phyloP scores from a whole-genome alignment of 306 rosid species.

The barrel medic (Medicago truncatula) region DNA sequence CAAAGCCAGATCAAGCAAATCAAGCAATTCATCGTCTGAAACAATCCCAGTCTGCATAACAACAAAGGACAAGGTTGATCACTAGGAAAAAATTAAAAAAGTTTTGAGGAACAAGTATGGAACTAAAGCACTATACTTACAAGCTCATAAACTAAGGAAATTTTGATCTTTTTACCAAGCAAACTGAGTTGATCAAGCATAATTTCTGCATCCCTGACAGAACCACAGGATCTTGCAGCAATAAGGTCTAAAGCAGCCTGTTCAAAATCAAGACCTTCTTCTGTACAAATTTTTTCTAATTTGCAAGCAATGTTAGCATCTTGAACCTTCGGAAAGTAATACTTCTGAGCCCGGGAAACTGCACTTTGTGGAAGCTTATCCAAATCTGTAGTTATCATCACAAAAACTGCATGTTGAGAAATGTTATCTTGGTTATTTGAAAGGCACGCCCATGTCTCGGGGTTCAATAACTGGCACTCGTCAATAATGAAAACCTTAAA shows the following conservation, averaged over 20 bases:
- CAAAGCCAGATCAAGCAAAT: slow-evolving; percentile 84
- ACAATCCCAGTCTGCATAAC: slow-evolving; percentile 78
- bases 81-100: slow-evolving; percentile 5
- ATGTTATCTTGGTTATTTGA: slow-evolving; percentile 64
- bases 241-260: slow-evolving; percentile 71
- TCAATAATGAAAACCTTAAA: slow-evolving; percentile 86
- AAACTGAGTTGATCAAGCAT: slow-evolving; percentile 94
- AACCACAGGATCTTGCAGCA: slow-evolving; percentile 76
- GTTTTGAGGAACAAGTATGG: not conserved
- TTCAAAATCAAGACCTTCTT: slow-evolving; percentile 74
- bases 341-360: slow-evolving; percentile 70
- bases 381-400: slow-evolving; percentile 82
- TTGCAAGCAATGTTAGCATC: slow-evolving; percentile 67
- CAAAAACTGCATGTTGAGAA: slow-evolving; percentile 69
- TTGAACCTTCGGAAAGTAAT: slow-evolving; percentile 77
- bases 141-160: slow-evolving; percentile 69
- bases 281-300: slow-evolving; percentile 62
- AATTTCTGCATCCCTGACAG: slow-evolving; percentile 92
- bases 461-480: slow-evolving; percentile 76
- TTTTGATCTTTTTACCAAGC: slow-evolving; percentile 71
- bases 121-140: slow-evolving; percentile 57
- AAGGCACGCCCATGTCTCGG: slow-evolving; percentile 72
- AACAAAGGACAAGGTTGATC: slow-evolving; percentile 24
- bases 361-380: slow-evolving; percentile 73
- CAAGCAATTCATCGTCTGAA: slow-evolving; percentile 81